Percentiles rank a stretch among this genome's conserved stretches.
phyloP scores from a whole-genome alignment of 106 monocot species.

The Phalaenopsis aphrodite region DNA sequence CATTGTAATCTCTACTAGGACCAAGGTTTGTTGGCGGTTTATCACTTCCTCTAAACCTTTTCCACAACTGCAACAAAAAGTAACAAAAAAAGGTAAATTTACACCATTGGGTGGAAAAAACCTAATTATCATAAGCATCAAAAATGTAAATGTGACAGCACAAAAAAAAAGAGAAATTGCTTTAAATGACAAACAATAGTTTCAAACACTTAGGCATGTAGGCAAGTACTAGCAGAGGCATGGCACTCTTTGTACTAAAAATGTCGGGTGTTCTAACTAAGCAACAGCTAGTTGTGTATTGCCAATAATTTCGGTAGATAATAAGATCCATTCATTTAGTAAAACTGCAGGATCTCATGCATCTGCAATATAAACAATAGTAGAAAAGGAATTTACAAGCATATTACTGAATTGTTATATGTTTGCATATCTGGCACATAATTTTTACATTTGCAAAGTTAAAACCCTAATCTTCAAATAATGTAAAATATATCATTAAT shows the following conservation, averaged over 20 bases:
- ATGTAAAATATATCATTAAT: no score
- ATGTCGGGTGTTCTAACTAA: not conserved
- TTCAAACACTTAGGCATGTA: not conserved
- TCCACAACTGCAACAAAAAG: slow-evolving; percentile 55
- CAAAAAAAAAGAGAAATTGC: not conserved
- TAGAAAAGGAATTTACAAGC: not conserved
- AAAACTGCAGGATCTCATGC: not conserved
- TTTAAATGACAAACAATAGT: not conserved
- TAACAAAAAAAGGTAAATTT: not conserved
- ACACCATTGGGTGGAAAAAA: not conserved
- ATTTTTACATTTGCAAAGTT: no score
- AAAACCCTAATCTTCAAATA: no score
- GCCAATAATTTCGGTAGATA: not conserved
- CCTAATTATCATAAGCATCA: not conserved
- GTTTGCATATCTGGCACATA: no score
- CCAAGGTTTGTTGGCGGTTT: slow-evolving; percentile 78
- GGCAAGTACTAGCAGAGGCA: not conserved
- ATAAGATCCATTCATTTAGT: not conserved
- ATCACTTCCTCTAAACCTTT: slow-evolving; percentile 78
- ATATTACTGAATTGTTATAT: no score
- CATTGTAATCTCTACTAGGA: slow-evolving; percentile 69
- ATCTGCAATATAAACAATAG: not conserved
- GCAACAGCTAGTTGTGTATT: not conserved
- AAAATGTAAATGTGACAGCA: not conserved
- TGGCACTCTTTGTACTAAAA: not conserved